phyloP scores from a whole-genome alignment of 2,329 filamentous ascomycete genomes.

The Trichoderma lentiforme region DNA sequence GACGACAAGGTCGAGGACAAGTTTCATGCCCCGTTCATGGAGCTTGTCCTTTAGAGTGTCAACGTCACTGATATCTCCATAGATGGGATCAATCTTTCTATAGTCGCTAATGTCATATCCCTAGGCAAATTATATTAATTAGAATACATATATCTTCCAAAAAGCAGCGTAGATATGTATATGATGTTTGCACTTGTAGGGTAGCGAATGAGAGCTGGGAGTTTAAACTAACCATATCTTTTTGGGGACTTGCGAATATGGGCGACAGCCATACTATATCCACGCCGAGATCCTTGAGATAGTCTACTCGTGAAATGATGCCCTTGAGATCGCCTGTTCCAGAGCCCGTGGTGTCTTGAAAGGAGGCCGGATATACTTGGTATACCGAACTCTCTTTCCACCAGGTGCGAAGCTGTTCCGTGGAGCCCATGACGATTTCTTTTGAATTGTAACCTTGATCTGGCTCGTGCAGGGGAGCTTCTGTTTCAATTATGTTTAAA shows the following conservation, averaged over 20 bases:
- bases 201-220: not conserved
- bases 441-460: not conserved
- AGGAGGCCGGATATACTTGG: slow-evolving; percentile 61
- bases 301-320: slow-evolving; percentile 55
- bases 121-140: slow-evolving; percentile 29
- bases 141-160: not conserved
- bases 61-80: slow-evolving; percentile 66
- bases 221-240: slow-evolving; percentile 54
- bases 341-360: slow-evolving; percentile 55
- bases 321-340: slow-evolving; percentile 56
- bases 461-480: not conserved
- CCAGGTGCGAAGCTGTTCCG: slow-evolving; percentile 40
- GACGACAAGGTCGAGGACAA: slow-evolving; percentile 70
- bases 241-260: slow-evolving; percentile 51
- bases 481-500: not conserved
- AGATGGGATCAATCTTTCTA: slow-evolving; percentile 60
- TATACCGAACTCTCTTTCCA: slow-evolving; percentile 61
- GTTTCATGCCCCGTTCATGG: slow-evolving; percentile 62
- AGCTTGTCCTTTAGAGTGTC: slow-evolving; percentile 59
- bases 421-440: slow-evolving; percentile 24
- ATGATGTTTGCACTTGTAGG: not conserved
- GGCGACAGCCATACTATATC: slow-evolving; percentile 56
- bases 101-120: slow-evolving; percentile 71
- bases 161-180: not conserved
- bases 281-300: slow-evolving; percentile 52